phyloP scores from a whole-genome alignment of 1,139 yeast species.

The Candida labiduridarum region DNA sequence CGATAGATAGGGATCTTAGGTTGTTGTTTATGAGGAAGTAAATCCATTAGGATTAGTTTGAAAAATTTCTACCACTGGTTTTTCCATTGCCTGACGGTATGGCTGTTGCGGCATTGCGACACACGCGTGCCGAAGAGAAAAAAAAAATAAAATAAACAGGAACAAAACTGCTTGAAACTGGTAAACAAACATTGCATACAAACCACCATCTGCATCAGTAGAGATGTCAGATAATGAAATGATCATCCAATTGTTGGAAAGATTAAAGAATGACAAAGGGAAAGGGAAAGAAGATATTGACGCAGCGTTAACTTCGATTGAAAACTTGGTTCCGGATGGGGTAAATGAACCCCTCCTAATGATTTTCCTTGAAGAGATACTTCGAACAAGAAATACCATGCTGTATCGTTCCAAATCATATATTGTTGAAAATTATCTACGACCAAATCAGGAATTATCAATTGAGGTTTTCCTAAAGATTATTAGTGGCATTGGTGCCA shows the following conservation, averaged over 20 bases:
- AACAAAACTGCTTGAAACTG: background rate
- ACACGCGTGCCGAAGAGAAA: background rate
- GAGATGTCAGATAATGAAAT: conserved; percentile 4
- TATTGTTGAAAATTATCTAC: conserved; percentile 14
- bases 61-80: background rate
- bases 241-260: conserved; percentile 2
- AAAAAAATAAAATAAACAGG: background rate
- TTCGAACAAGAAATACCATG: conserved; percentile 7
- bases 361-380: conserved; percentile 6
- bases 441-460: conserved; percentile 12
- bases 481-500: conserved; percentile 28
- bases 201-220: background rate
- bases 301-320: background rate
- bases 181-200: background rate
- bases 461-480: conserved; percentile 21
- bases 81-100: conserved; percentile 2
- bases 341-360: conserved; percentile 2
- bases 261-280: conserved; percentile 1
- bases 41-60: background rate
- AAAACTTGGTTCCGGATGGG: conserved; percentile 4
- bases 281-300: conserved; percentile 1
- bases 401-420: conserved; percentile 9
- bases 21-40: background rate
- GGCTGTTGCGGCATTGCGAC: background rate
- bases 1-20: background rate